Conservation (phyloP, 164 flowering plant species). For the Amborella trichopoda region DNA sequence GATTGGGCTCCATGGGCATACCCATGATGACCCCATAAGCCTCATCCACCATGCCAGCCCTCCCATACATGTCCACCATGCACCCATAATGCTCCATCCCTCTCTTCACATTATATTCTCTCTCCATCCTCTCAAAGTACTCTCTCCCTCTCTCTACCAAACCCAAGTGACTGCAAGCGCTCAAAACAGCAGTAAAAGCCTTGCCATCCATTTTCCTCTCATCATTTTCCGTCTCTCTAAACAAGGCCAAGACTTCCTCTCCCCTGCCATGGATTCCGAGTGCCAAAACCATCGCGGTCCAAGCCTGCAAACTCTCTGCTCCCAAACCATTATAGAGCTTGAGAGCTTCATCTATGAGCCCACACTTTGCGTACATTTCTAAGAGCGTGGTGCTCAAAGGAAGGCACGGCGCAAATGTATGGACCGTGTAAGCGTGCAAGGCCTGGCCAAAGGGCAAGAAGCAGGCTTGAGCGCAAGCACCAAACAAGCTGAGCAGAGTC, state of each 20-base stretch:
- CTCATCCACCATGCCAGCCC: slow-evolving; percentile 45
- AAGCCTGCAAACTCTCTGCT: slow-evolving; percentile 38
- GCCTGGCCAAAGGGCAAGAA: slow-evolving; percentile 23
- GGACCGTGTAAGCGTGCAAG: slow-evolving; percentile 27
- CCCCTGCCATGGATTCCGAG: slow-evolving; percentile 37
- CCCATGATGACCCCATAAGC: slow-evolving; percentile 28
- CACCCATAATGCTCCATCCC: slow-evolving; percentile 57
- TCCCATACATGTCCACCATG: slow-evolving; percentile 48
- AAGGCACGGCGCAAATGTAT: slow-evolving; percentile 21
- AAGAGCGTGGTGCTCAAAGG: slow-evolving; percentile 39
- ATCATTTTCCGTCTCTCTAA: slow-evolving; percentile 24
- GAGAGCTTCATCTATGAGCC: slow-evolving; percentile 31
- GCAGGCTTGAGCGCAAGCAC: slow-evolving; percentile 32
- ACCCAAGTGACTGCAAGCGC: slow-evolving; percentile 50
- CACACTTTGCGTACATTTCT: slow-evolving; percentile 51
- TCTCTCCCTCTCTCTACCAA: slow-evolving; percentile 26
- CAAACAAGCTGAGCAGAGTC: slow-evolving; percentile 42
- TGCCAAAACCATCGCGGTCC: slow-evolving; percentile 45
- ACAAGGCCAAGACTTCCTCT: slow-evolving; percentile 32
- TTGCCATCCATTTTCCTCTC: slow-evolving; percentile 34
- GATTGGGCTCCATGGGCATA: slow-evolving; percentile 46
- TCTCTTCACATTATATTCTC: slow-evolving; percentile 24
- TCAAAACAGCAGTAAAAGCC: slow-evolving; percentile 31
- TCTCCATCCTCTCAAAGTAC: slow-evolving; percentile 32
- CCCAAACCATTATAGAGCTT: slow-evolving; percentile 25